Evolutionary conservation across 352 stramenopile species (phyloP).

Genomic region (Phytophthora pini): DNA sequence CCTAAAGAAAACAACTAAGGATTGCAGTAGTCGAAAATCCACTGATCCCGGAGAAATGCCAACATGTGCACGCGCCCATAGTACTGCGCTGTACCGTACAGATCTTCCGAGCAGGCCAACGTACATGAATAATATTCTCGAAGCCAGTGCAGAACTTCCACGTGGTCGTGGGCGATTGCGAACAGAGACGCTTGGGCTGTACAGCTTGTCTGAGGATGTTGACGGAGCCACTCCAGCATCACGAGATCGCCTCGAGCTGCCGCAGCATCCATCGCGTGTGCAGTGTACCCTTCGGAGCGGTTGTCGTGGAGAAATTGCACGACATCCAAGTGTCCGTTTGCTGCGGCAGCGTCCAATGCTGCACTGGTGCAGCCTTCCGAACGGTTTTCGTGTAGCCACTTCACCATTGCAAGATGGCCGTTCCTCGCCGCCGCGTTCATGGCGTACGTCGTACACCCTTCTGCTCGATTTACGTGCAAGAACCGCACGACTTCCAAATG

Average conservation of each 20-base stretch:
- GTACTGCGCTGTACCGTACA: conserved; percentile 24
- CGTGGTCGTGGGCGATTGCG: conserved; percentile 28
- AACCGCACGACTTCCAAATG: conserved; percentile 32
- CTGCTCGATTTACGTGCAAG: conserved; percentile 29
- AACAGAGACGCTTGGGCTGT: conserved; percentile 28
- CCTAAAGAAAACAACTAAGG: conserved; percentile 16
- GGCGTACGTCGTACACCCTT: conserved; percentile 35
- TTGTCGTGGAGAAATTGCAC: conserved; percentile 33
- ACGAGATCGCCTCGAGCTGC: conserved; percentile 18
- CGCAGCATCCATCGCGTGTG: conserved; percentile 20
- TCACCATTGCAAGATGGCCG: conserved; percentile 55
- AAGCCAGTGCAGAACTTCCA: conserved; percentile 36
- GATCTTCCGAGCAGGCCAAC: conserved; percentile 8
- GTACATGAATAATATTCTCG: conserved; percentile 17
- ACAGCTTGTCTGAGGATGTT: conserved; percentile 4
- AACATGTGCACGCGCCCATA: conserved; percentile 32
- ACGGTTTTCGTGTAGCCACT: conserved; percentile 52
- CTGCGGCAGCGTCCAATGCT: conserved; percentile 28
- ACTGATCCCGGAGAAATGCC: conserved; percentile 18
- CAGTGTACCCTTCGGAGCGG: conserved; percentile 23
- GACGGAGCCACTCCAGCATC: conserved; percentile 33
- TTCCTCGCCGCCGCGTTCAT: conserved; percentile 62
- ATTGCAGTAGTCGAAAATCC: background rate
- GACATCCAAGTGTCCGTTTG: conserved; percentile 28
- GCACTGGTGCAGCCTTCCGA: conserved; percentile 26